Conservation (phyloP, 768 basidiomycete genomes). For the Tulasnella sp. region DNA sequence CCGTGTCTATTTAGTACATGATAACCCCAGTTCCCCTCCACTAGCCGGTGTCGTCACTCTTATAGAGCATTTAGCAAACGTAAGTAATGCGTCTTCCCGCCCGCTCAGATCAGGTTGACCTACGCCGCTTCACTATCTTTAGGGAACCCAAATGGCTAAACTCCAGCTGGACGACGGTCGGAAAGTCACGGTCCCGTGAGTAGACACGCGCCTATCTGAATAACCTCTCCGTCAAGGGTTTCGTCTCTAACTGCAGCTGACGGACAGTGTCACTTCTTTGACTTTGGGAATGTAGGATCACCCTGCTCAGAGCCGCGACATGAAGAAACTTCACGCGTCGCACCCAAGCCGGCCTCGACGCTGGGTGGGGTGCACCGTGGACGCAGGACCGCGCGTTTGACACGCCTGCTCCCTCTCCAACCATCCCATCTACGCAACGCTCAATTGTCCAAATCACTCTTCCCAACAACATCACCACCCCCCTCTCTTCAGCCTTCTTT, state of each 20-base stretch:
- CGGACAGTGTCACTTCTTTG: background rate
- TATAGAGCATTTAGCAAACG: conserved; percentile 2
- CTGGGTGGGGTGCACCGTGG: background rate
- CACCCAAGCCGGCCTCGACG: background rate
- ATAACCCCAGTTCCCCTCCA: conserved; percentile 2
- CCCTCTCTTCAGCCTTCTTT: background rate
- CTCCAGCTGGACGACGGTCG: background rate
- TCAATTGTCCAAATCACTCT: background rate
- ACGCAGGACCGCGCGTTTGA: background rate
- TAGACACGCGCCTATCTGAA: background rate
- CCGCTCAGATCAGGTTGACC: background rate
- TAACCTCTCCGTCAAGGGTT: conserved; percentile 15
- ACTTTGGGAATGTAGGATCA: background rate
- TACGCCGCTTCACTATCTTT: background rate
- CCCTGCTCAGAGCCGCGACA: background rate
- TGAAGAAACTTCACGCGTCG: background rate
- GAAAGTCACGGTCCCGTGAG: conserved; percentile 9
- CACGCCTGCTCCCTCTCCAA: background rate
- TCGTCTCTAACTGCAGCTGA: background rate
- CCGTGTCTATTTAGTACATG: conserved; percentile 8
- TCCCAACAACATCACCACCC: background rate
- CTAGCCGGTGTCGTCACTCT: background rate
- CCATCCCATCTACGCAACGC: background rate
- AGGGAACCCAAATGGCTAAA: conserved; percentile 24
- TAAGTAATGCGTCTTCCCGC: background rate